Evolutionary conservation across 441 rosid genomes (phyloP), one percentile per base, ranked within the genome.

Genomic region (Daphne laureola): DNA sequence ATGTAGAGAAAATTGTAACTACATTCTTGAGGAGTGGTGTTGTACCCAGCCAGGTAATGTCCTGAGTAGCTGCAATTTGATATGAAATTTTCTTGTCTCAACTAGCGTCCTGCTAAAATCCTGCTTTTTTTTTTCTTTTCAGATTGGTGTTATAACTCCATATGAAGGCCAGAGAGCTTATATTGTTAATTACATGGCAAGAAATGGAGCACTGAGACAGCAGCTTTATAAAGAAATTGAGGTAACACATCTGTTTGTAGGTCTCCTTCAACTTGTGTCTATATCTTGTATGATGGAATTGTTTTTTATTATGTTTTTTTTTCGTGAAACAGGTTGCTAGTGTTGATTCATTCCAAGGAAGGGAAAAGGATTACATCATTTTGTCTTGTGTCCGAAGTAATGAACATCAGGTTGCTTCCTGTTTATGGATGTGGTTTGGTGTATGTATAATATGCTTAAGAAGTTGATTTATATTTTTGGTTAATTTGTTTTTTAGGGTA

Each of bases 141-240:
- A 90, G 99, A 94, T 94, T 58, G 99, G 99, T 44, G 99, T 94
- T 55, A 90, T 94, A 62, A 94, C 99, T 41, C 99, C 98, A 12
- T 94, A 94, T 51, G 99, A 84, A 75, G 99, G 99, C 46, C 99
- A 90, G 68, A 74, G 99, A 73, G 99, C 98, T 31, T 90, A 90
- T 77, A 94, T 94, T 64, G 99, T 94, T 58, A 87, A 87, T 68
- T 94, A 90, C 66, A 94, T 94, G 99, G 73, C 99, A 53, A 84
- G 96, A 71, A 90, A 94, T 73, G 99, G 99, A 57, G 79, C 98
- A 67, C 90, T 94, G 49, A 79, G 96, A 27, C 99, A 90, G 72
- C 99, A 94, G 66, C 86, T 94, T 43, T 94, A 94, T 85, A 94
- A 94, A 70, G 99, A 94, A 78, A 84, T 94, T 76, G 99, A 94